phyloP scores from a whole-genome alignment of 139 green algal species.

The Gonium pectorale region DNA sequence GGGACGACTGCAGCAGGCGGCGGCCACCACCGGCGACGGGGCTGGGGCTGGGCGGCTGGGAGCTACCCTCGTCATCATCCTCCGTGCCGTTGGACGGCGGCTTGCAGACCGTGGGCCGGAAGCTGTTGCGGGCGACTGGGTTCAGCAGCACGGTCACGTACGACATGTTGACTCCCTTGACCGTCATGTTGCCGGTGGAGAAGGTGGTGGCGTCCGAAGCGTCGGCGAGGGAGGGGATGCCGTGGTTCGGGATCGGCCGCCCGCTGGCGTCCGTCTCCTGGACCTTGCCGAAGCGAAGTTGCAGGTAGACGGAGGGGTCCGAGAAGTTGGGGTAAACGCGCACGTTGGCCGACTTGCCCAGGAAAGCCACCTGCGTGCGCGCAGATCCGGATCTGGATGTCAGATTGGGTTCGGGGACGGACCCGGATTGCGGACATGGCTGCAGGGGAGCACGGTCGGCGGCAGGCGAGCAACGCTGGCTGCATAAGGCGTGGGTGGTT shows the following conservation, averaged over 20 bases:
- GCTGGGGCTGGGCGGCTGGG: background rate
- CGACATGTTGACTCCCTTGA: background rate
- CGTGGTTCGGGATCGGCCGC: background rate
- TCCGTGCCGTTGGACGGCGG: background rate
- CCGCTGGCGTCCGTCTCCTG: background rate
- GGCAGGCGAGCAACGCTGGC: background rate
- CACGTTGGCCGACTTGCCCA: constrained; percentile 18
- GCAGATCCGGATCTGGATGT: background rate
- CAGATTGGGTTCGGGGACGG: background rate
- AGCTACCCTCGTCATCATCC: background rate
- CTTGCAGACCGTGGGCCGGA: background rate
- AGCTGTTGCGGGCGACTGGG: background rate
- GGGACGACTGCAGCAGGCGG: background rate
- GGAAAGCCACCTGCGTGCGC: background rate
- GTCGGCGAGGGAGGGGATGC: constrained; percentile 1
- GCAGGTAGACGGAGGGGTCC: constrained; percentile 20
- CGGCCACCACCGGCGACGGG: too few species aligned
- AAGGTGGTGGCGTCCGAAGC: background rate
- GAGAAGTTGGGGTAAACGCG: constrained; percentile 39
- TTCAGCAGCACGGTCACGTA: background rate
- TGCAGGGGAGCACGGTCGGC: too few species aligned
- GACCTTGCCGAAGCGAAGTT: constrained; percentile 30
- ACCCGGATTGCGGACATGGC: background rate
- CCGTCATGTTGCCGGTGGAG: background rate
- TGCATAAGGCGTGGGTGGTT: too few species aligned